Percentiles rank a stretch among this genome's conserved stretches.
Evolutionary conservation across 345 rosid species (phyloP).

Genomic region (Ailanthus altissimus): DNA sequence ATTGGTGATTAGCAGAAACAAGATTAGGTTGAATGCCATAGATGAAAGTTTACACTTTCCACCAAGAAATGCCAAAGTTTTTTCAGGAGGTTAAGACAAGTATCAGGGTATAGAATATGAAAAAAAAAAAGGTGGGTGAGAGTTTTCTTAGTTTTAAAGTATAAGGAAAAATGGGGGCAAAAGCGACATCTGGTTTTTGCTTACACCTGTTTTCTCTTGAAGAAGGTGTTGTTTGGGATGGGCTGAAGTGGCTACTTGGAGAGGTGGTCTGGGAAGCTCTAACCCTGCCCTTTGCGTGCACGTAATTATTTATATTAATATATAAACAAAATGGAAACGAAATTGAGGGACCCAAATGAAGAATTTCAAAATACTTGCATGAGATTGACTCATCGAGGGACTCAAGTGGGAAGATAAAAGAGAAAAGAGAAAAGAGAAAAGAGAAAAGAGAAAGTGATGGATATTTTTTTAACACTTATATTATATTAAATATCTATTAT

Average conservation of each 20-base stretch:
- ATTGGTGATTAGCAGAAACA: slow-evolving; percentile 12
- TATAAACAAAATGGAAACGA: neutral
- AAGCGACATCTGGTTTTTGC: slow-evolving; percentile 21
- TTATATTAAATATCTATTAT: no score
- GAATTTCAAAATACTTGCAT: neutral
- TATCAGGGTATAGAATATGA: neutral
- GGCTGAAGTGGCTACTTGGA: slow-evolving; percentile 3
- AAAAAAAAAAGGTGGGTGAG: neutral
- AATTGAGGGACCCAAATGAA: neutral
- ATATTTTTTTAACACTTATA: no score
- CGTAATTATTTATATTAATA: neutral
- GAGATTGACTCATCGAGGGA: neutral
- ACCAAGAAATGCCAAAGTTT: neutral
- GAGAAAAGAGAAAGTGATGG: no score
- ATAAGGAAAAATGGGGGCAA: slow-evolving; percentile 27
- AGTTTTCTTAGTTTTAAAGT: slow-evolving; percentile 30
- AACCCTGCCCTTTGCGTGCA: slow-evolving; percentile 27
- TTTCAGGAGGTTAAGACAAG: neutral
- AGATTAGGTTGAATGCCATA: slow-evolving; percentile 30
- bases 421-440: no score
- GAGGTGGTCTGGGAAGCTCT: slow-evolving; percentile 7
- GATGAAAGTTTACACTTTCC: neutral
- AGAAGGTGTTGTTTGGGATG: slow-evolving; percentile 22
- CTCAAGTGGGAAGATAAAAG: neutral
- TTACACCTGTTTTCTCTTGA: slow-evolving; percentile 30